Base-by-base conservation (phyloP, 1,284 basidiomycete genomes). In the Microbotryum lychnidis-dioicae region DNA sequence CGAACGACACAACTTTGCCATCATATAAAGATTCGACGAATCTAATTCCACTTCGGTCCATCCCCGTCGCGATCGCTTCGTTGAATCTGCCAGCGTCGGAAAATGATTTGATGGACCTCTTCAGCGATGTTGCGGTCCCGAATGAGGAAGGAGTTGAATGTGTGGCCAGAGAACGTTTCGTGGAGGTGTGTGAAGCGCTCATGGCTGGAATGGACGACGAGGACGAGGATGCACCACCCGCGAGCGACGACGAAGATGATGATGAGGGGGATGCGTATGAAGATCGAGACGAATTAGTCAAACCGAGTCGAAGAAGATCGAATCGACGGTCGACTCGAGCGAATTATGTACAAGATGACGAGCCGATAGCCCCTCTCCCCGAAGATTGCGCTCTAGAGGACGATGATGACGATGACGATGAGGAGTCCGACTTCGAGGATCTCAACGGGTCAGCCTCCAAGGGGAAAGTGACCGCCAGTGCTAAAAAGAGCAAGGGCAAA, bases 91-190 rank as follows among this genome's bases (percentile, higher is more conserved):
- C 21, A 6, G 37, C 37, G 12, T 42, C 37, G 37, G 37, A 42
- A 10, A 16, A 42, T 14, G 64, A 68, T 27, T 25, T 66, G 3
- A 31, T 68, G 23, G 50, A 21, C 29, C 49, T 68, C 8, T 68
- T 68, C 18, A 59, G 58, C n/a, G 64, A 68, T 4, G 64, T 65
- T 42, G 67, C 67, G n/a, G 53, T 45, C 2, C 62, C 61, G 3
- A 64, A 68, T 20, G 66, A 63, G 8, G 57, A 52, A 16, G 54
- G 53, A 1, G 54, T 55, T 18, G 53, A 47, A n/a, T 66, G 64
- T 31, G 64, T 68, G 8, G n/a, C 54, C n/a, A 31, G 60, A 16
- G 67, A 64, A 18, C 18, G 57, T 16, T 68, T 68, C 21, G 46
- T 50, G 6, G 64, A 64, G 48, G 67, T 64, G 21, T 61, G 58